These are phyloP conservation scores for Proliferodiscus dingleyae DNA, from an alignment of 2,329 filamentous ascomycete genomes.

Conservation along the genomic window DNA sequence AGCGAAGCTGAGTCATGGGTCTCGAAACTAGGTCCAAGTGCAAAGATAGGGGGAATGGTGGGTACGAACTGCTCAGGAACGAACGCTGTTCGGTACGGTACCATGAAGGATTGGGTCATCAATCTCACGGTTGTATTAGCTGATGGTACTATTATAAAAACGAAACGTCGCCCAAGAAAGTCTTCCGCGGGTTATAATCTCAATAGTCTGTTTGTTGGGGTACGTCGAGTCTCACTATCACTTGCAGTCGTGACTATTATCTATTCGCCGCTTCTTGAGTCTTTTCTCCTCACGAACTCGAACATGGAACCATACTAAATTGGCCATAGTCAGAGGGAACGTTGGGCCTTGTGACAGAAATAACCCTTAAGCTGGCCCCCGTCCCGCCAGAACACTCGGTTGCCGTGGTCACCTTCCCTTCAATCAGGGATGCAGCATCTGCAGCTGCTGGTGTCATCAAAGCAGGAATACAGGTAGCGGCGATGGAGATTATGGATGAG, in stretches of 20 bases:
- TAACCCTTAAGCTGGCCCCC: constrained; percentile 73
- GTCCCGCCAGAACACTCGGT: constrained; percentile 73
- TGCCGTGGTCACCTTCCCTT: constrained; percentile 74
- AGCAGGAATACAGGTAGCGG: constrained; percentile 36
- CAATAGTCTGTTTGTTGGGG: constrained; percentile 70
- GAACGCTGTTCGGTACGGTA: constrained; percentile 75
- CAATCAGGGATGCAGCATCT: constrained; percentile 68
- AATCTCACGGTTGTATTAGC: constrained; percentile 77
- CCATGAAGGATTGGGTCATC: constrained; percentile 85
- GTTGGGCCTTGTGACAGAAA: constrained; percentile 75
- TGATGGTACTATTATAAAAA: constrained; percentile 76
- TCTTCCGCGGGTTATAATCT: constrained; percentile 81
- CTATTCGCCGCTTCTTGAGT: no score
- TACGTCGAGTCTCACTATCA: no score
- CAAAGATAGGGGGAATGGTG: constrained; percentile 79
- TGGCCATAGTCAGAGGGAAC: constrained; percentile 65
- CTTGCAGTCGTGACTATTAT: no score
- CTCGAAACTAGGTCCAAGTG: constrained; percentile 48
- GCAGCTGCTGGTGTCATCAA: constrained; percentile 74
- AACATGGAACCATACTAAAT: neutral
- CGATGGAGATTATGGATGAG: constrained; percentile 77
- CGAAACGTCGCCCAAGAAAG: constrained; percentile 70
- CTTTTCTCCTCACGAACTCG: no score
- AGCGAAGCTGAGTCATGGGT: no score
- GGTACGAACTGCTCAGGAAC: constrained; percentile 75